Base-by-base conservation (phyloP, 805 yeast species). In the Kazachstania africana region DNA sequence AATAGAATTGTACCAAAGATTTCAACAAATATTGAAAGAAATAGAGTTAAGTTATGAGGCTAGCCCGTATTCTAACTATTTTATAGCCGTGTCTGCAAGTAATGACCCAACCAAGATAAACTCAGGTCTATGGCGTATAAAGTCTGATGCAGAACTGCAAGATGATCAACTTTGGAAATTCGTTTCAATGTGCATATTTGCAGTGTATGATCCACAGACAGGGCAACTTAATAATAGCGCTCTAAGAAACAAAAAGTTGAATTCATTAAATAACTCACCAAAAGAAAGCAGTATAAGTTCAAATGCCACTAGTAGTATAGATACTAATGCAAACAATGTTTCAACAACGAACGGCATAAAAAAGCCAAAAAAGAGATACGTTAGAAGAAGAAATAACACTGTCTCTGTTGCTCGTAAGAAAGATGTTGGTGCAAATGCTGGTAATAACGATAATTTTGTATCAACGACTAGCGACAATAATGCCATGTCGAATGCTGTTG, bases 11-110 rank as follows among this genome's bases (percentile, higher is more conserved):
- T 55, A 45, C 32, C 58, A 55, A 32, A 35, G 55, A 19, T 55
- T 55, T 27, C 57, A 50, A 31, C 60, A 53, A 32, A 53, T 52
- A 6, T 37, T 55, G 10, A 53, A 53, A 32, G 60, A 55, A 34
- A 31, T 55, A 30, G 53, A 50, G 29, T 39, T 55, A 26, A 52
- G 52, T 34, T 53, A 40, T 33, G 56, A 51, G 9, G 46, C 43
- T 4, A 45, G 53, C 18, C 53, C 57, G 6, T 52, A 51, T 34
- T 35, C 44, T 13, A 48, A 44, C 31, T 54, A 45, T 38, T 52
- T 54, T 36, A n/a, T n/a, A n/a, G n/a, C n/a, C n/a, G n/a, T n/a
- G n/a, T n/a, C n/a, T n/a, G n/a, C n/a, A n/a, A n/a, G n/a, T n/a
- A n/a, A n/a, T n/a, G n/a, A n/a, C n/a, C n/a, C n/a, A n/a, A 45